Evolutionary conservation across 1,139 yeast genomes (phyloP).

Genomic region (Yamadazyma blattariae): DNA sequence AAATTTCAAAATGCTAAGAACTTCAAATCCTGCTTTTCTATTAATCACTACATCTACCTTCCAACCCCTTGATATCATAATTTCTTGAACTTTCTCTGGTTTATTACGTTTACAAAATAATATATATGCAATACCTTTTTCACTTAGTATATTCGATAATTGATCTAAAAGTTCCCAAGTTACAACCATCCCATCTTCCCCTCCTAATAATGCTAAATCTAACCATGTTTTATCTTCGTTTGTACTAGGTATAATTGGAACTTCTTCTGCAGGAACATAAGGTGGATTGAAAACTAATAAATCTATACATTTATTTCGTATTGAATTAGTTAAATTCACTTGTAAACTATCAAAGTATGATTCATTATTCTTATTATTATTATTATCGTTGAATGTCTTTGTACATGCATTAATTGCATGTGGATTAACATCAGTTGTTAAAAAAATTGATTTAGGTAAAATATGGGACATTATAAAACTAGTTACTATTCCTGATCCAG

Average conservation of each 20-base stretch:
- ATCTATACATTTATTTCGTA: constrained; percentile 55
- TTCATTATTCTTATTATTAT: background rate
- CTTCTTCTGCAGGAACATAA: constrained; percentile 81
- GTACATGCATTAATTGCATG: constrained; percentile 62
- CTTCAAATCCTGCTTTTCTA: constrained; percentile 96
- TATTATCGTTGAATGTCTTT: constrained; percentile 50
- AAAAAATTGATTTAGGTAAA: constrained; percentile 45
- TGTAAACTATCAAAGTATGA: constrained; percentile 52
- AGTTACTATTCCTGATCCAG: constrained; percentile 87
- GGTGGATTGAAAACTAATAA: constrained; percentile 89
- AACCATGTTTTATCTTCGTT: constrained; percentile 63
- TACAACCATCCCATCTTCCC: constrained; percentile 83
- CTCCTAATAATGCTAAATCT: constrained; percentile 87
- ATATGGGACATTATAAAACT: constrained; percentile 63
- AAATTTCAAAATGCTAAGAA: constrained; percentile 68
- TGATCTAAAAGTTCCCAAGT: constrained; percentile 61
- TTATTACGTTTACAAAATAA: constrained; percentile 83
- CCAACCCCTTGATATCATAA: constrained; percentile 59
- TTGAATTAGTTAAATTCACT: constrained; percentile 51
- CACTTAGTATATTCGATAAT: constrained; percentile 47
- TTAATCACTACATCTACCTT: constrained; percentile 44
- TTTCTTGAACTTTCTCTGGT: constrained; percentile 56
- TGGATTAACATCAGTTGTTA: constrained; percentile 79
- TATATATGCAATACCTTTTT: constrained; percentile 74
- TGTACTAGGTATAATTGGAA: constrained; percentile 53